Conservation (phyloP, 805 yeast species). For the Candida krabiensis region DNA sequence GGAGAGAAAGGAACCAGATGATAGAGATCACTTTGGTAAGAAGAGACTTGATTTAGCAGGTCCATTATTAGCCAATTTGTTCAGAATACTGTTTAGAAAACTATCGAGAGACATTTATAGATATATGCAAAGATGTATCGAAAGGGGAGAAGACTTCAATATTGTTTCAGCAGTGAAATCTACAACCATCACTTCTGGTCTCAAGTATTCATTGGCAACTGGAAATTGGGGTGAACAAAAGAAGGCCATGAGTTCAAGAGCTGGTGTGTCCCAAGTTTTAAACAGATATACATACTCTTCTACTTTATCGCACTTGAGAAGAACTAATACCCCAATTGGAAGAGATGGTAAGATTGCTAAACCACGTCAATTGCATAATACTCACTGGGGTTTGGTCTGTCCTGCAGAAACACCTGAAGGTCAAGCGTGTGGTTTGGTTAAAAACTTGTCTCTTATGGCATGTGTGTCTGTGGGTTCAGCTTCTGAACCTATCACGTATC, state of each 20-base stretch:
- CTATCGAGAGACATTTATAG: conserved; percentile 95
- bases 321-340: conserved; percentile 99
- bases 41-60: conserved; percentile 98
- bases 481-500: conserved; percentile 90
- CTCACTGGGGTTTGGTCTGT: conserved; percentile 99
- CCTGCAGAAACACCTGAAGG: conserved; percentile 99
- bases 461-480: conserved; percentile 97
- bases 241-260: conserved; percentile 98
- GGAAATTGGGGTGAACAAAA: conserved; percentile 99
- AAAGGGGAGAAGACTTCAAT: conserved; percentile 95
- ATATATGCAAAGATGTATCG: conserved; percentile 98
- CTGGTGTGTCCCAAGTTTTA: conserved; percentile 98
- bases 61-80: conserved; percentile 91
- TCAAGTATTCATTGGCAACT: conserved; percentile 95
- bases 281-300: conserved; percentile 98
- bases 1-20: conserved; percentile 97
- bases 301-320: conserved; percentile 96
- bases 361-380: conserved; percentile 98
- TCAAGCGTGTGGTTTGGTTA: conserved; percentile 99
- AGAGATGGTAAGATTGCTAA: conserved; percentile 98
- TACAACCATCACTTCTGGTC: conserved; percentile 94
- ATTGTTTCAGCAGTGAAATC: conserved; percentile 96
- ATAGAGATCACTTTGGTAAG: conserved; percentile 99
- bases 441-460: conserved; percentile 93
- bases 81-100: conserved; percentile 91